phyloP scores from a whole-genome alignment of 306 rosid genomes.

The Lathyrus sativus region DNA sequence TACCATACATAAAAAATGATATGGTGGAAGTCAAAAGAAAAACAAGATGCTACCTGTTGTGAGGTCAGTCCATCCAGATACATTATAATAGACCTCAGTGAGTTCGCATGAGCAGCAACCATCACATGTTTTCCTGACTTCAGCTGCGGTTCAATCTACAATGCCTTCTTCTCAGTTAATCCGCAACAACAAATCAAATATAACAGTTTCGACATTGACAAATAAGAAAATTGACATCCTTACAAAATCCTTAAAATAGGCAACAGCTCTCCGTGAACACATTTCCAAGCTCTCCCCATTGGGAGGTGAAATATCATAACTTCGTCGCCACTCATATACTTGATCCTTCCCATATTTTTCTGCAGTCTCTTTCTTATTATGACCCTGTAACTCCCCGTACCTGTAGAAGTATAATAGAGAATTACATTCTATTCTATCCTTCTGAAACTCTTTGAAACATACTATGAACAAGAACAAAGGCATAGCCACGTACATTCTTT shows the following conservation, averaged over 20 bases:
- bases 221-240: constrained; percentile 9
- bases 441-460: constrained; percentile 29
- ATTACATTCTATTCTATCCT: constrained; percentile 16
- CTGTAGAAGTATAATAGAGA: constrained; percentile 44
- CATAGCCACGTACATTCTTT: constrained; percentile 69
- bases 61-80: constrained; percentile 86
- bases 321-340: constrained; percentile 91
- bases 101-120: constrained; percentile 98
- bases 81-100: constrained; percentile 92
- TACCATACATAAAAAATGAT: constrained; percentile 4
- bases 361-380: constrained; percentile 90
- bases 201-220: background rate
- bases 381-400: constrained; percentile 97
- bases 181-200: constrained; percentile 24
- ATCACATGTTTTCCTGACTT: constrained; percentile 81
- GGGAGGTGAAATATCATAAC: constrained; percentile 89
- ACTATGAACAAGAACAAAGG: constrained; percentile 12
- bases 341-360: constrained; percentile 85
- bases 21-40: constrained; percentile 21
- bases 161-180: constrained; percentile 27
- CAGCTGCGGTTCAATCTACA: constrained; percentile 86
- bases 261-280: constrained; percentile 95
- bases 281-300: constrained; percentile 96
- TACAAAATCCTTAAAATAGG: constrained; percentile 80
- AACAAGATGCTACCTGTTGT: constrained; percentile 66